These are phyloP conservation scores for Paracorniculantispora psalliotae DNA, from an alignment of 2,329 filamentous ascomycete genomes.

Conservation along the genomic window DNA sequence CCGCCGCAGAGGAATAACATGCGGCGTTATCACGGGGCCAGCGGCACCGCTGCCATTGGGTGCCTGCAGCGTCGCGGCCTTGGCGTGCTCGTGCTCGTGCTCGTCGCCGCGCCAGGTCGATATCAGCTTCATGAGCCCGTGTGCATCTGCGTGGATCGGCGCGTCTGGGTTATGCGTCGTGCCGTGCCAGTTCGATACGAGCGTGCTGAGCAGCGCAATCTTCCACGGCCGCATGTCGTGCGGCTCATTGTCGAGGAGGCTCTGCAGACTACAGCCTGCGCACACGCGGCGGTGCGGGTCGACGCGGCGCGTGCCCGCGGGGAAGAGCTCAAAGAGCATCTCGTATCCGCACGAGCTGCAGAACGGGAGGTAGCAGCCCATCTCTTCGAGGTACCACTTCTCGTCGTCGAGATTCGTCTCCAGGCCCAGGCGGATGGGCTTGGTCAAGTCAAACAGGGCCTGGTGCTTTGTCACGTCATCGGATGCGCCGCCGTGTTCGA, in stretches of 20 bases:
- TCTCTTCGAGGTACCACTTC: constrained; percentile 20
- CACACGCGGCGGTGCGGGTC: constrained; percentile 22
- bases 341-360: constrained; percentile 33
- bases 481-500: constrained; percentile 16
- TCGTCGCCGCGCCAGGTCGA: background rate
- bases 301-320: background rate
- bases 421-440: constrained; percentile 25
- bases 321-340: constrained; percentile 28
- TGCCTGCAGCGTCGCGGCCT: too few relatives aligned
- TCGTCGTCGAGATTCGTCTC: constrained; percentile 19
- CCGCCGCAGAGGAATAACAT: background rate
- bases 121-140: background rate
- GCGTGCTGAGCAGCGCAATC: constrained; percentile 15
- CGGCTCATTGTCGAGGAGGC: constrained; percentile 24
- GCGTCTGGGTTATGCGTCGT: constrained; percentile 28
- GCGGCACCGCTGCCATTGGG: too few relatives aligned
- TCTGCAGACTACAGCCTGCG: constrained; percentile 26
- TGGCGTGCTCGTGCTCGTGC: too few relatives aligned
- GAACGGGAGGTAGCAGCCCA: constrained; percentile 23
- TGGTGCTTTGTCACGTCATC: constrained; percentile 15
- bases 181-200: constrained; percentile 25
- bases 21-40: background rate
- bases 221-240: constrained; percentile 25
- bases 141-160: constrained; percentile 12
- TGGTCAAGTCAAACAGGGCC: constrained; percentile 29